A percentile compares a stretch with the other conserved stretches of the same genome.
Conservation (phyloP, 176 grass and related monocot genomes). For the Panicum miliaceum region DNA sequence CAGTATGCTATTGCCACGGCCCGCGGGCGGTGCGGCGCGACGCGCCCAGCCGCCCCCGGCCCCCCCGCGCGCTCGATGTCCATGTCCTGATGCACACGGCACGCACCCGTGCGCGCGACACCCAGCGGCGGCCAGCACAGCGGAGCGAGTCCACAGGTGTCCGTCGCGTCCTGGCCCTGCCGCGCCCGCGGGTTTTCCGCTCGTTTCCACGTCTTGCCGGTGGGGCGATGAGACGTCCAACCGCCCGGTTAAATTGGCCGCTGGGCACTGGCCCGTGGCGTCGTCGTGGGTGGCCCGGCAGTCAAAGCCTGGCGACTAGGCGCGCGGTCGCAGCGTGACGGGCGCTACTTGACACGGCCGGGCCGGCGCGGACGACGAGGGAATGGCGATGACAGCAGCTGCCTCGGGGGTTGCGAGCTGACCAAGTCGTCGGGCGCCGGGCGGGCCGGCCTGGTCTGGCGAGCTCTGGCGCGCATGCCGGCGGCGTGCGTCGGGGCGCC, state of each 20-base stretch:
- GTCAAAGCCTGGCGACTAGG: constrained; percentile 36
- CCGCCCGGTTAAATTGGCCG: background rate
- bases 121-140: too few species aligned
- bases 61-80: background rate
- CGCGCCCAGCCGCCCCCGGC: background rate
- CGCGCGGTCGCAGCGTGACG: constrained; percentile 23
- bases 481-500: constrained; percentile 48
- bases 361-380: constrained; percentile 49
- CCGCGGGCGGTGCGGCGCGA: background rate
- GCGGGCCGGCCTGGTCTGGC: background rate
- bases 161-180: background rate
- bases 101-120: background rate
- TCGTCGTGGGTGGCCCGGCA: constrained; percentile 8
- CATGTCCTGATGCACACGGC: background rate
- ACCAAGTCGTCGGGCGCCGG: background rate
- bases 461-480: constrained; percentile 37
- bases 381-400: constrained; percentile 23
- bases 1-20: background rate
- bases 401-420: constrained; percentile 5
- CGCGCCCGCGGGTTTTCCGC: constrained; percentile 28
- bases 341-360: constrained; percentile 25
- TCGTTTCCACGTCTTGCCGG: background rate
- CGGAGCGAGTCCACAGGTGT: background rate
- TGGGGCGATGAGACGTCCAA: constrained; percentile 24
- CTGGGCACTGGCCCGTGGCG: background rate